A percentile compares a stretch with the other conserved stretches of the same genome.
phyloP scores from a whole-genome alignment of 257 asterid species.

The Nicotiana tabacum region DNA sequence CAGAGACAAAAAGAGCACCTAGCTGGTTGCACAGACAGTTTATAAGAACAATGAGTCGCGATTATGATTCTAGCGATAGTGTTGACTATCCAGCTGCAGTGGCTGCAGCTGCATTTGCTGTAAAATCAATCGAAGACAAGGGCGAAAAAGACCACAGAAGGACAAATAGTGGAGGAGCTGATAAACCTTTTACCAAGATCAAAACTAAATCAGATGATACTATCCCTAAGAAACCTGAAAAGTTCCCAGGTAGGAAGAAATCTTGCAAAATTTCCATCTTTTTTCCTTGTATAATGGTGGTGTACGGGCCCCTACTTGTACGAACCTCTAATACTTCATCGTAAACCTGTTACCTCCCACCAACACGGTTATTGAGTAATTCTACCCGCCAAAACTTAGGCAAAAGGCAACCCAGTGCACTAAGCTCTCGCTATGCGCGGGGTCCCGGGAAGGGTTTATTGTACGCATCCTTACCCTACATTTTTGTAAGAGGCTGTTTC shows the following conservation, averaged over 20 bases:
- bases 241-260: constrained; percentile 40
- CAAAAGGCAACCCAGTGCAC: too few species aligned
- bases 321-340: too few species aligned
- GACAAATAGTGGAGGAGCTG: constrained; percentile 15
- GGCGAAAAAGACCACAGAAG: constrained; percentile 18
- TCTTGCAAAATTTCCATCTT: not conserved
- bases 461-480: too few species aligned
- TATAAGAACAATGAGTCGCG: constrained; percentile 53
- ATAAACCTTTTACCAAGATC: constrained; percentile 27
- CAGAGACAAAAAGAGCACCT: constrained; percentile 52
- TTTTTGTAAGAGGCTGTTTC: too few species aligned
- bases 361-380: too few species aligned
- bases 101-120: constrained; percentile 89
- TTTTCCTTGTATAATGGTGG: too few species aligned
- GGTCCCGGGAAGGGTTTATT: too few species aligned
- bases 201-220: constrained; percentile 35
- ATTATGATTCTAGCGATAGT: constrained; percentile 30
- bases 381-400: too few species aligned
- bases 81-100: constrained; percentile 61
- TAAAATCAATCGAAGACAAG: constrained; percentile 60
- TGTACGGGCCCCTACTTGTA: too few species aligned
- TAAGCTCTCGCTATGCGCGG: too few species aligned
- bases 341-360: too few species aligned
- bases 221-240: constrained; percentile 19
- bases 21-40: constrained; percentile 66